Evolutionary conservation across 306 rosid species (phyloP).

Genomic region (Hippophae rhamnoides): DNA sequence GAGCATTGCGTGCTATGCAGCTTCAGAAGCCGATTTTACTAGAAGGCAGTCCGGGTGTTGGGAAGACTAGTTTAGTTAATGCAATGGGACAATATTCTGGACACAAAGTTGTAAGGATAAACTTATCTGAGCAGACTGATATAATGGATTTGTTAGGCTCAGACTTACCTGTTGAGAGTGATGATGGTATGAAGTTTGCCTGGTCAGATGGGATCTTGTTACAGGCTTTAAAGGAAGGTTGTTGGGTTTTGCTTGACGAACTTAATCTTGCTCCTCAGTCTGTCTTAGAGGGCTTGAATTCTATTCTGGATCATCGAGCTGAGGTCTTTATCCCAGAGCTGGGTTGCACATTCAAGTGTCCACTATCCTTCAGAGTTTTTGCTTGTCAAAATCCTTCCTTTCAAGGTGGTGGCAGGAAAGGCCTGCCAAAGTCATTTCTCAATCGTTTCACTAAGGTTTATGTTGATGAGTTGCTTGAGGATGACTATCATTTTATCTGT

Average conservation of each 20-base stretch:
- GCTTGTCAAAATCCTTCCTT: slow-evolving; percentile 91
- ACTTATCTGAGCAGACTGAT: slow-evolving; percentile 97
- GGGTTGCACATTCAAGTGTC: slow-evolving; percentile 71
- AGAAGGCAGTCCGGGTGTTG: slow-evolving; percentile 99
- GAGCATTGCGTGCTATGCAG: slow-evolving; percentile 92
- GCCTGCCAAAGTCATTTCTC: slow-evolving; percentile 87
- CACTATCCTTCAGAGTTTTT: slow-evolving; percentile 79
- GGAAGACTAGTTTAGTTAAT: slow-evolving; percentile 87
- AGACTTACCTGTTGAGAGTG: slow-evolving; percentile 85
- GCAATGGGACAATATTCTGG: slow-evolving; percentile 76
- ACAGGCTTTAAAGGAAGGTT: slow-evolving; percentile 94
- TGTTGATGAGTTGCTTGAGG: slow-evolving; percentile 74
- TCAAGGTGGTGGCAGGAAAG: slow-evolving; percentile 96
- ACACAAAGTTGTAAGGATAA: slow-evolving; percentile 78
- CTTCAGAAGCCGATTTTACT: slow-evolving; percentile 86
- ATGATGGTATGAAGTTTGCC: slow-evolving; percentile 74
- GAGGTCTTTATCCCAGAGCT: slow-evolving; percentile 93
- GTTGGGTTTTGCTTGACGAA: slow-evolving; percentile 96
- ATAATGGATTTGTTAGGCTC: slow-evolving; percentile 95
- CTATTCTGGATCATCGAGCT: slow-evolving; percentile 96
- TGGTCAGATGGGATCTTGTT: slow-evolving; percentile 94
- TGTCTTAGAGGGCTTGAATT: slow-evolving; percentile 93
- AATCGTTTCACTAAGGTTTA: slow-evolving; percentile 95
- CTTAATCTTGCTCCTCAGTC: slow-evolving; percentile 98
- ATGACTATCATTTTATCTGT: slow-evolving; percentile 72